Evolutionary conservation across 805 yeast genomes (phyloP).

Genomic region (Maudiozyma bulderi): DNA sequence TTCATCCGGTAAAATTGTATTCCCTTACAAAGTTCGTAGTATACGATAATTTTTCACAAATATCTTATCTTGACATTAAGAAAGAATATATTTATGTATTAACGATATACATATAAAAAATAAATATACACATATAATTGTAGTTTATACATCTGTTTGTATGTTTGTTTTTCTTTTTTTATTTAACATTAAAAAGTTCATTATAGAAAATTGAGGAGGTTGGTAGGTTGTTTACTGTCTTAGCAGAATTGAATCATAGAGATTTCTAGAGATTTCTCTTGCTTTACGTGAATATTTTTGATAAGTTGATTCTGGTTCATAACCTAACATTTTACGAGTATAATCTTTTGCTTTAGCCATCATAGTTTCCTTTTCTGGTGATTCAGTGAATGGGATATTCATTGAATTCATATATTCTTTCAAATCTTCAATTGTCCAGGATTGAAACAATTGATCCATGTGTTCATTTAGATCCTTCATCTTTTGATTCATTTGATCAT

Average conservation of each 20-base stretch:
- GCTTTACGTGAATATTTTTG: constrained; percentile 16
- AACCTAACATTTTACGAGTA: constrained; percentile 31
- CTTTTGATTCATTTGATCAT: constrained; percentile 6
- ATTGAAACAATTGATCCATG: constrained; percentile 26
- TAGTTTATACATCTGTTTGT: too few relatives aligned
- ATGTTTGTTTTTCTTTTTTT: too few relatives aligned
- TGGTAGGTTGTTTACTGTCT: background rate
- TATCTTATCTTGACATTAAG: too few relatives aligned
- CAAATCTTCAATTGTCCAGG: constrained; percentile 38
- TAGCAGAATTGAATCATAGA: background rate
- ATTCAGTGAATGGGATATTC: background rate
- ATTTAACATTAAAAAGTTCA: too few relatives aligned
- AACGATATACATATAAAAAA: too few relatives aligned
- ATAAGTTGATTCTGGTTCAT: constrained; percentile 19
- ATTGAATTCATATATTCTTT: constrained; percentile 28
- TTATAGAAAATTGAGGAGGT: background rate
- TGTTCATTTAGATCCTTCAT: constrained; percentile 11
- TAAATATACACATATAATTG: too few relatives aligned
- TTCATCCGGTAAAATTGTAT: background rate
- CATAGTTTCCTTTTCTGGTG: constrained; percentile 22
- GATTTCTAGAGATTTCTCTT: background rate
- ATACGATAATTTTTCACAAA: too few relatives aligned
- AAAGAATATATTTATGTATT: too few relatives aligned
- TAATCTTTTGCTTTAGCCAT: constrained; percentile 33
- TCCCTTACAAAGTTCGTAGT: background rate